A percentile compares a stretch with the other conserved stretches of the same genome.
These are phyloP conservation scores for Lachnellula cervina DNA, from an alignment of 2,329 filamentous ascomycete genomes.

Conservation along the genomic window DNA sequence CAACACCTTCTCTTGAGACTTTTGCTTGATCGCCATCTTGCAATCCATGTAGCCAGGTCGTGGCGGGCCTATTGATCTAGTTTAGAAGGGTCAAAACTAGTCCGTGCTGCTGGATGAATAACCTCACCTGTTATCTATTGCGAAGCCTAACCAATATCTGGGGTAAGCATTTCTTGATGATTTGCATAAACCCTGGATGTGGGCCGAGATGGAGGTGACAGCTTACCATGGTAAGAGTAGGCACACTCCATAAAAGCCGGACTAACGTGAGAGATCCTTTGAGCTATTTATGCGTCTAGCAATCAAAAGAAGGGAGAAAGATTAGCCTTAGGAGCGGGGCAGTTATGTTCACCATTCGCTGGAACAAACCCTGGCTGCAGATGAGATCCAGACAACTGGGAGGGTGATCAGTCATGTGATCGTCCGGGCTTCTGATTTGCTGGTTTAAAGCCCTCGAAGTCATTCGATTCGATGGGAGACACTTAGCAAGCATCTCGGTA, in stretches of 20 bases:
- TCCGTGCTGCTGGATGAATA: not conserved
- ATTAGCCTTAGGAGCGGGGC: not conserved
- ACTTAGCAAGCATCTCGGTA: not conserved
- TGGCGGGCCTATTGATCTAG: not conserved
- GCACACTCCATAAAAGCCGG: not conserved
- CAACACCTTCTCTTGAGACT: not conserved
- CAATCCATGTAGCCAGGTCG: not conserved
- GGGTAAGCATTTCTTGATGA: not conserved
- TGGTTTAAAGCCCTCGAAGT: not conserved
- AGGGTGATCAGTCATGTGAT: not conserved
- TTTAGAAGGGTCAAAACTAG: not conserved
- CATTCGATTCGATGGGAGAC: not conserved
- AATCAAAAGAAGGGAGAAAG: not conserved
- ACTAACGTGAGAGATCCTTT: not conserved
- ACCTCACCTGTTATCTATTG: not conserved
- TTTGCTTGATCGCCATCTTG: not conserved
- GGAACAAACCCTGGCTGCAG: not conserved
- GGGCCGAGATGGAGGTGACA: not conserved
- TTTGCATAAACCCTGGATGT: not conserved
- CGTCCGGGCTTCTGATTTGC: not conserved
- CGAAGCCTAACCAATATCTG: not conserved
- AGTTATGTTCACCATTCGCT: not conserved
- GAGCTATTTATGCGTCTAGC: conserved; percentile 7
- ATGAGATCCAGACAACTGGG: not conserved
- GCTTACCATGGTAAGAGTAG: not conserved